Base-by-base conservation (phyloP, 2,329 filamentous ascomycete genomes). In the Fusarium palustre region DNA sequence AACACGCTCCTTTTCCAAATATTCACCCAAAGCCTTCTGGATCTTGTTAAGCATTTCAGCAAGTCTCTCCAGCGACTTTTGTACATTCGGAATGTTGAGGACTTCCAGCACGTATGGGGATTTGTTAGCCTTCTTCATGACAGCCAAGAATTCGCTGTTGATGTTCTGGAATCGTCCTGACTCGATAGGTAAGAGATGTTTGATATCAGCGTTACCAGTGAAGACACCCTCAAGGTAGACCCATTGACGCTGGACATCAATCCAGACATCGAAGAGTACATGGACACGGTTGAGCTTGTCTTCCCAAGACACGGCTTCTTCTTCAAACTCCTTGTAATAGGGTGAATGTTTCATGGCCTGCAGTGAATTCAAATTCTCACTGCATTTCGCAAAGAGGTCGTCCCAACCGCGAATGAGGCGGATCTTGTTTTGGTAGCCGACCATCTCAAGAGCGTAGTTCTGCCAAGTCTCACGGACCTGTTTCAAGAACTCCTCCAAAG, bases 181-280 rank as follows among this genome's bases (percentile, higher is more conserved):
- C 78, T 99, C 96, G 68, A 97, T 94, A 7, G 97, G 97, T 24
- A 99, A 87, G 53, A 99, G 85, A 79, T 98, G 95, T 81, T 98
- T 99, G 84, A 99, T 99, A 76, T 99, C 96, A 39, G 93, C 95
- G 77, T 99, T 99, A 62, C 96, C 96, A 2, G 95, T 97, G 78
- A 99, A 99, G 34, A 99, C 96, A 71, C 96, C 96, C 81, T 99
- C 97, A 7, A 99, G 88, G 79, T 99, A 99, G 10, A 99, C 96
- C 96, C 96, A 99, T 82, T 99, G 96, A 66, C 97, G 91, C 80
- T 99, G 96, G n/a, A 99, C 97, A 81, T 99, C 97, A 74, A 99
- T 99, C 97, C 97, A 99, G 18, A 99, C 94, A 79, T 99, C 96
- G 76, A 99, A 99, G 12, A 99, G 87, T 18, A 99, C 93, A 77